phyloP scores from a whole-genome alignment of 2,329 filamentous ascomycete species.

The Huntiella moniliformis region DNA sequence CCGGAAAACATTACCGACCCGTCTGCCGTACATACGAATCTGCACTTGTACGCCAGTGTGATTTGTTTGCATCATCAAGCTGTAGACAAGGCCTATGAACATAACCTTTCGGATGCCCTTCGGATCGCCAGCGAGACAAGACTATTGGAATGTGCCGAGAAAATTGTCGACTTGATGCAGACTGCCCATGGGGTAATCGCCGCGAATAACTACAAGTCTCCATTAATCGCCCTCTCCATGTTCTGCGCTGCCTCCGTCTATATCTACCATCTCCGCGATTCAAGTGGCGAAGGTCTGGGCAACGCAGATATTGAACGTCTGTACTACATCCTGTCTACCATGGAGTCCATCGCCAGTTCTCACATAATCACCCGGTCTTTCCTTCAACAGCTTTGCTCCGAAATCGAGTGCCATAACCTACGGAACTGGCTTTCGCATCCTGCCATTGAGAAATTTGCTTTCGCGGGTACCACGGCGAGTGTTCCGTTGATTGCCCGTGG shows the following conservation, averaged over 20 bases:
- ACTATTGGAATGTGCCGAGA: constrained; percentile 61
- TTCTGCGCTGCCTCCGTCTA: constrained; percentile 77
- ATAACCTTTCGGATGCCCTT: constrained; percentile 36
- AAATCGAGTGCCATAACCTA: constrained; percentile 42
- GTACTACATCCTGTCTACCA: constrained; percentile 59
- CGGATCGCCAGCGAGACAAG: constrained; percentile 53
- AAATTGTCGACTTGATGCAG: constrained; percentile 69
- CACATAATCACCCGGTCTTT: constrained; percentile 69
- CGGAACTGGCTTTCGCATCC: constrained; percentile 20
- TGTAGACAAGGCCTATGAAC: constrained; percentile 56
- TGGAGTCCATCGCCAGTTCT: constrained; percentile 55
- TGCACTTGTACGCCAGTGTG: constrained; percentile 71
- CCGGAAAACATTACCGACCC: constrained; percentile 50
- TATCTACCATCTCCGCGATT: constrained; percentile 54
- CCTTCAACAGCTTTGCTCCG: constrained; percentile 66
- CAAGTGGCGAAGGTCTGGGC: constrained; percentile 39
- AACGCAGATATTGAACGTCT: constrained; percentile 31
- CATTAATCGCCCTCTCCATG: constrained; percentile 63
- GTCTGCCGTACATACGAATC: constrained; percentile 63
- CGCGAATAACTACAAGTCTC: constrained; percentile 27
- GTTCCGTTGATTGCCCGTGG: constrained; percentile 28
- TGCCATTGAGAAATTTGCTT: constrained; percentile 18
- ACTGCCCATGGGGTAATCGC: constrained; percentile 42
- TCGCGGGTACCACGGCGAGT: constrained; percentile 18
- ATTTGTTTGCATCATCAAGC: constrained; percentile 84